These are phyloP conservation scores for Cornus florida DNA, from an alignment of 148 eudicot species.

Conservation along the genomic window DNA sequence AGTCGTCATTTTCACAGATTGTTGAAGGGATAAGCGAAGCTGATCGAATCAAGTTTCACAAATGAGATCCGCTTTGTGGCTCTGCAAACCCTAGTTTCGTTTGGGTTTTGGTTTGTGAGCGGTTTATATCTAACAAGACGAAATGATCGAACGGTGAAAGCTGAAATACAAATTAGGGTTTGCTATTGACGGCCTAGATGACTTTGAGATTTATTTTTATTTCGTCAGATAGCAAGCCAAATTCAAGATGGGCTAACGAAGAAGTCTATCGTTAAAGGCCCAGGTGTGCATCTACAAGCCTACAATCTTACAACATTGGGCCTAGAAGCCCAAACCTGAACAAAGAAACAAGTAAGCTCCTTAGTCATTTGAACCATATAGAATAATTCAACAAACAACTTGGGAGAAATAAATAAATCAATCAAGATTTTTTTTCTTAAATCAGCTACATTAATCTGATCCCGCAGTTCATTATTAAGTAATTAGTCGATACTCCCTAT, in stretches of 20 bases:
- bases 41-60: not conserved
- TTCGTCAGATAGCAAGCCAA: not conserved
- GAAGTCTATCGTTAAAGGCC: not conserved
- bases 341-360: not conserved
- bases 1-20: slow-evolving; percentile 41
- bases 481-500: too few species aligned
- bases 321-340: not conserved
- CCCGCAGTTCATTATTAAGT: too few species aligned
- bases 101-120: not conserved
- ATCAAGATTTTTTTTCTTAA: too few species aligned
- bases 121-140: not conserved
- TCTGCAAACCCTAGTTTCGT: slow-evolving; percentile 12
- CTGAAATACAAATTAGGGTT: not conserved
- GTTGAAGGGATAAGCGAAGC: not conserved
- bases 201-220: not conserved
- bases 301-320: not conserved
- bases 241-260: not conserved
- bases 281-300: not conserved
- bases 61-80: not conserved
- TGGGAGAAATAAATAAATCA: too few species aligned
- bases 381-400: too few species aligned
- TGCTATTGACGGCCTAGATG: not conserved
- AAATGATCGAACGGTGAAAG: slow-evolving; percentile 6
- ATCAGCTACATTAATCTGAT: too few species aligned
- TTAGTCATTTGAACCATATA: too few species aligned